Base-by-base conservation (phyloP, 345 rosid species). In the Citrus mangshanensis region DNA sequence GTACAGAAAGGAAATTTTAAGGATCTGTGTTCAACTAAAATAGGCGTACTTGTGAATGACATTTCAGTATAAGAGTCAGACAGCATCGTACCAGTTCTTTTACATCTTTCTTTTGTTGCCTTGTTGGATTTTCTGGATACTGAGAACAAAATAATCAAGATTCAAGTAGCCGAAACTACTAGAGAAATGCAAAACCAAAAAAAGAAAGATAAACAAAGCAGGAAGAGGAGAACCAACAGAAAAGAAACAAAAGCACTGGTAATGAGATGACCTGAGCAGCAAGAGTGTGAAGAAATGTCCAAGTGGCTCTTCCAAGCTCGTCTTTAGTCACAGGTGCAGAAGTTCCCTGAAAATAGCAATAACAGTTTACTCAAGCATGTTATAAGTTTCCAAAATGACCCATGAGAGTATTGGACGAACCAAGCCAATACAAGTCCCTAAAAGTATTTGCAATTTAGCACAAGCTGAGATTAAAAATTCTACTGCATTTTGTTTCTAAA, bases 71-170 rank as follows among this genome's bases (percentile, higher is more conserved):
- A 38, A 38, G 37, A 34, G 49, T 19, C 62, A 54, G 73, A 73
- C 68, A 79, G 59, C 73, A 70, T 38, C 84, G 27, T 90, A 96
- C 97, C 97, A 93, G 86, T 79, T 96, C 97, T 81, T 90, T 96
- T 42, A 93, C 93, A 80, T 94, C 98, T 79, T 86, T 93, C 91
- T 90, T 96, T 42, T 96, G 98, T 82, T 90, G 97, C 78, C 98
- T 89, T n/a, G 98, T 93, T 75, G 97, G 99, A 42, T 89, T 89
- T 79, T 94, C 99, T 56, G 99, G 99, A 86, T 96, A 96, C 97
- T 96, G 92, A 66, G 84, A 74, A 76, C 16, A 58, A 72, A 68
- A 14, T 21, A 40, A 40, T 68, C 32, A 40, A 40, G 30, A 24
- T 42, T 68, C 18, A 68, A 64, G 40, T 64, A 32, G 40, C 68